phyloP scores from a whole-genome alignment of 2,329 filamentous ascomycete species.

The Fusarium camptoceras region DNA sequence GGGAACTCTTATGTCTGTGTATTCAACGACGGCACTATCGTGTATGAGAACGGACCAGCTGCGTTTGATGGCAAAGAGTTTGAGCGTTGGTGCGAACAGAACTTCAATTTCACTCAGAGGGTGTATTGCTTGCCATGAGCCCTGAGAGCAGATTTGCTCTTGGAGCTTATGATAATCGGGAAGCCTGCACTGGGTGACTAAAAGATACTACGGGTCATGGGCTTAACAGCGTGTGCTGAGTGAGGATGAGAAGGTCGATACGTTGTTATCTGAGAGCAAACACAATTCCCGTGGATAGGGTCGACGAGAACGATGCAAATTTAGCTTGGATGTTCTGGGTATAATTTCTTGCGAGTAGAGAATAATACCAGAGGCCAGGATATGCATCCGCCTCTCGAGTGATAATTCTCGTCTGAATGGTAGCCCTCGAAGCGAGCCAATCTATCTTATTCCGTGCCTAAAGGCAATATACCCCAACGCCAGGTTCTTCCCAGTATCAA shows the following conservation, averaged over 20 bases:
- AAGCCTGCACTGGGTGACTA: conserved; percentile 17
- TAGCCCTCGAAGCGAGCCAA: conserved; percentile 25
- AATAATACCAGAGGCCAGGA: conserved; percentile 5
- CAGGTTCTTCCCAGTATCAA: conserved; percentile 42
- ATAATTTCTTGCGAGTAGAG: not conserved
- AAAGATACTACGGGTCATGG: conserved; percentile 19
- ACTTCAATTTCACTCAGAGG: conserved; percentile 19
- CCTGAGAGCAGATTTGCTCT: not conserved
- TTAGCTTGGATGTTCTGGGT: not conserved
- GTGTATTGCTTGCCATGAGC: not conserved
- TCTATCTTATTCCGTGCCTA: conserved; percentile 42
- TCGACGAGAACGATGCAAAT: conserved; percentile 37
- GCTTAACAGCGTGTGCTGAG: conserved; percentile 33
- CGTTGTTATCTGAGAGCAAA: conserved; percentile 32
- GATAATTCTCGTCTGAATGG: conserved; percentile 10
- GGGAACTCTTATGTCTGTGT: conserved; percentile 27
- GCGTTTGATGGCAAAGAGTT: conserved; percentile 24
- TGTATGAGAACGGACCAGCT: conserved; percentile 15
- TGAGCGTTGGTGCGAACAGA: conserved; percentile 36
- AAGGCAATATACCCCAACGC: conserved; percentile 43
- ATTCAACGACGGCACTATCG: conserved; percentile 28
- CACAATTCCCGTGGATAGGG: conserved; percentile 28
- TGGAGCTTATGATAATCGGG: not conserved
- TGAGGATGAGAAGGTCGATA: conserved; percentile 28
- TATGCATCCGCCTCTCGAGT: conserved; percentile 12